Evolutionary conservation across 2,329 filamentous ascomycete species (phyloP), one percentile per base, ranked within the genome.

Genomic region (Pyrenochaeta sp.): DNA sequence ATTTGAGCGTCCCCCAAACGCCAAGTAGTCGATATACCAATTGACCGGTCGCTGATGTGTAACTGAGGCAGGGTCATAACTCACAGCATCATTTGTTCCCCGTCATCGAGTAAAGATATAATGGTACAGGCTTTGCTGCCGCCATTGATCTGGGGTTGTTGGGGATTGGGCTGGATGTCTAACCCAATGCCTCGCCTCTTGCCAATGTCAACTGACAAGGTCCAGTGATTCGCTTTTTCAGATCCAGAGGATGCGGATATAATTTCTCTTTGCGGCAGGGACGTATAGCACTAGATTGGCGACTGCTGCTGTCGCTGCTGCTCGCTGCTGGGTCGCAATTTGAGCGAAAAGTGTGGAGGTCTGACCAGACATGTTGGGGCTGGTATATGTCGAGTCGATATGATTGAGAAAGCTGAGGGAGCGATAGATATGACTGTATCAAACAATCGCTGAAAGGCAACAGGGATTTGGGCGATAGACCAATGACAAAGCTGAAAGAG

Each of bases 11-110:
- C 49, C 49, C 44, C 37, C 24, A 8, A 37, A 43, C 9, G 36
- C 37, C 49, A 52, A 44, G 49, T 52, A 52, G 37, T 52, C 49
- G 24, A 44, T 24, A 52, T 52, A 52, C 25, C 36, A 52, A 25
- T 37, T 34, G 25, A 52, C 37, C 37, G 49, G 24, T 44, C 49
- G 24, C 22, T 7, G n/a, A 52, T 52, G 27, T 34, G 37, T 44
- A 32, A 52, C 49, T 43, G 36, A 24, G 24, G 44, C 37, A 34
- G n/a, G 25, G 34, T 44, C 49, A 25, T 8, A 27, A 34, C 49
- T 42, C 27, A 24, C 37, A 43, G 49, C 39, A 22, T 43, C 10
- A n/a, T 3, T n/a, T 13, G 49, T 30, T 25, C 43, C 27, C 22
- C 36, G 39, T 52, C 32, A 19, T 43, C 24, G 2, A 44, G 25